Evolutionary conservation across 257 asterid genomes (phyloP), one percentile per base, ranked within the genome.

Genomic region (Petunia secreta): DNA sequence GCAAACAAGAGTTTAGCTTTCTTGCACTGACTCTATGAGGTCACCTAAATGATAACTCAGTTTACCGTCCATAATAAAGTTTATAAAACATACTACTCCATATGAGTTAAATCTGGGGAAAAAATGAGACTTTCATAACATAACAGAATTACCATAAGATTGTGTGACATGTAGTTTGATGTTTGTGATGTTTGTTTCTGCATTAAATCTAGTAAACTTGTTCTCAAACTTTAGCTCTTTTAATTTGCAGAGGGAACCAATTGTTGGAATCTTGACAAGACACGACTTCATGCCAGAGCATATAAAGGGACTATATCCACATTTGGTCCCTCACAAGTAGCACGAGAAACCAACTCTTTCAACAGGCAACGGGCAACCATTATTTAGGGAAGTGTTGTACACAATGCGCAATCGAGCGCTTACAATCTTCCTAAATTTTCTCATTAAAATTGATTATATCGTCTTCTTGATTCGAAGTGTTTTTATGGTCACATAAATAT

Each of bases 221-320:
- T 84, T 62, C 78, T 73, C 53, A 75, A 54, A 5, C 64, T 71
- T 78, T 77, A 34, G 58, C 11, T 87, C 37, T 16, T 43, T 36
- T n/a, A 52, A 62, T 82, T 79, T 90, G 91, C 95, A 92, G 97
- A 55, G 97, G 83, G 87, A 88, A 48, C 97, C 97, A 0, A 82
- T 92, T 1, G 93, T 88, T 39, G 97, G 97, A 69, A 92, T 92
- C 80, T 84, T 92, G 88, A 92, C 97, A 0, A 86, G 97, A 75
- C 97, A 92, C 37, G 97, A 92, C 83, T 91, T 92, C 39, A 91
- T 91, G 93, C 91, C 91, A 6, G 95, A 92, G 83, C 97, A 92
- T 84, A 89, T 92, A 57, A 80, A 90, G 90, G 92, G 89, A 82
- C 93, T 92, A 63, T 87, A 91, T 77, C 97, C 97, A 25, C 87